Evolutionary conservation across 2,329 filamentous ascomycete genomes (phyloP), one percentile per base, ranked within the genome.

Genomic region (Colletotrichum paranaense): DNA sequence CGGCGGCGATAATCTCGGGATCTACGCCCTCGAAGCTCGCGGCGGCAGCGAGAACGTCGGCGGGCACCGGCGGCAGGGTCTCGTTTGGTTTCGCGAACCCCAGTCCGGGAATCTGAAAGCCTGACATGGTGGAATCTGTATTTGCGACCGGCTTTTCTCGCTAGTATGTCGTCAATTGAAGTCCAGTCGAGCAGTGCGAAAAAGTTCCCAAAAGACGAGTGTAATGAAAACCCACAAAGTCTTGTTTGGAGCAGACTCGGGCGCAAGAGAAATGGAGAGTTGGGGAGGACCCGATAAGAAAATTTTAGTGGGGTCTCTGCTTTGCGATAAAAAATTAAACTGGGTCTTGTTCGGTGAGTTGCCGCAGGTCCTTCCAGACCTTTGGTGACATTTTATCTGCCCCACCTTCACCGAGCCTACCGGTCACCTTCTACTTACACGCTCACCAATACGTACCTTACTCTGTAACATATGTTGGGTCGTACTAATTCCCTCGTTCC

Each of bases 1-100:
- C 32, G 9, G 53, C 28, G 16, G n/a, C n/a, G 19, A 42, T 35
- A 19, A 11, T 53, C 6, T 42, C 38, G 38, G 52, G 49, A 8
- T 72, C 52, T 19, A 55, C 62, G n/a, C 63, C 67, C 49, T 68
- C 73, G n/a, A 75, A 63, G 30, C 76, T 81, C 2, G 80, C 76
- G 1, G 82, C 79, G 7, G 79, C 79, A n/a, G 75, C 76, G 35
- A 78, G 71, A 14, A 80, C 38, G 14, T 84, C 82, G 24, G 80
- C 46, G 2, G 82, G 79, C 0, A 85, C 77, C 14, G 84, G 84
- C 1, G 84, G 84, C 2, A 86, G 76, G 2, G 77, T 79, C 66
- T 86, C 84, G 67, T 85, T 84, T 5, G 83, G 83, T 74, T 83
- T 84, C 62, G 84, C 84, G 73, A 85, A 82, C 12, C 84, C 84